Base-by-base conservation (phyloP, 257 asterid genomes). In the Nicotiana attenuata region DNA sequence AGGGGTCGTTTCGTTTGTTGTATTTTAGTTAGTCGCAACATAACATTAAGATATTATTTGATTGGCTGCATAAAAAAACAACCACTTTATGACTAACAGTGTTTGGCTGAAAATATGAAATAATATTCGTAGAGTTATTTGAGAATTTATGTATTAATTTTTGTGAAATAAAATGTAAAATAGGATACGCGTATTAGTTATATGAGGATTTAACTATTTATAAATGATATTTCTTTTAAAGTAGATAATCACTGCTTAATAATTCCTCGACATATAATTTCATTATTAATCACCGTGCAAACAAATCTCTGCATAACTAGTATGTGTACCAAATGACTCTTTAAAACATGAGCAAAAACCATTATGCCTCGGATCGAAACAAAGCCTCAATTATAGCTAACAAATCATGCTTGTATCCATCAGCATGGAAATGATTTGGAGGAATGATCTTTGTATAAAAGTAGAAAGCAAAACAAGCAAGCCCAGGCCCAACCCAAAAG, bases 381-480 rank as follows among this genome's bases (percentile, higher is more conserved):
- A 83, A 76, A 64, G 86, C 88, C 91, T 86, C 85, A 28, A 91
- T 65, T 22, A 90, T 76, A 1, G 87, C 86, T 65, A 83, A 84
- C 77, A 92, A 87, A 65, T 92, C 98, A 71, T 90, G 93, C 59
- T 89, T 92, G 77, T 87, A 90, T 3, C 89, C 90, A 78, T 90
- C 91, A 2, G 88, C 59, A 57, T 84, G 86, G 52, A 89, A 92
- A 76, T 92, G 98, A 24, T 90, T 86, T 11, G 83, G 50, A 4
- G 98, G 96, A n/a, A 94, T 94, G 45, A 92, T 87, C 86, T 90
- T 84, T 0, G 91, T 87, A 77, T 93, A 93, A 38, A 93, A 61
- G 77, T 93, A 93, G 50, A 93, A 93, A 5, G 77, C 90, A 14
- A 88, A 45, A 28, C 96, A 90, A 31, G 97, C 91, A 8, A 89